Evolutionary conservation across 768 basidiomycete genomes (phyloP), one percentile per base, ranked within the genome.

Genomic region (Auriscalpium orientale): DNA sequence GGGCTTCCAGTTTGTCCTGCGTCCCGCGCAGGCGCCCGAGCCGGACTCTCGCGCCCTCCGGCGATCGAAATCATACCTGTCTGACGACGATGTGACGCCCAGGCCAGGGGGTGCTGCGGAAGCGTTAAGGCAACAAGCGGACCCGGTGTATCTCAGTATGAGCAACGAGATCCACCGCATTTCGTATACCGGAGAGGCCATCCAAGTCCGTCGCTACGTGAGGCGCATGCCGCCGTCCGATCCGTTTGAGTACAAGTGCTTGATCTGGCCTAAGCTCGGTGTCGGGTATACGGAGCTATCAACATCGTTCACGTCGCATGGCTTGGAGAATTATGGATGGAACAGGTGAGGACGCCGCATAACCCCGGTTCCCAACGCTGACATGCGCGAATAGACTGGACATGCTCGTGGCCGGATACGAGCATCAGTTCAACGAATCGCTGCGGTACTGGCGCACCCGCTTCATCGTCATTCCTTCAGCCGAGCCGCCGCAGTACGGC

Each of bases 131-230:
- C 77, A 78, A 0, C 79, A 84, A 43, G 70, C 69, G 40, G 82
- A 87, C 51, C 86, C 93, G 1, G 85, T 97, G 8, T 98, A 89
- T 72, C 77, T 98, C 53, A 91, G 91, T 62, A 94, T 95, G 82
- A 87, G 87, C 67, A 95, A 98, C 67, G 91, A 95, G 70, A 92
- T 98, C 45, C 95, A 98, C 69, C 79, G 88, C 22, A 85, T 99
- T 58, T 85, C 87, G 44, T 98, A 94, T 64, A 90, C 87, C 46
- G 89, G 90, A n/a, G 89, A 94, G 63, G 80, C 84, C 15, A 90
- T 98, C 57, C 87, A 92, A 64, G 92, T 98, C 16, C 80, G 86
- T 62, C 78, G 91, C 43, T 93, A 92, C 66, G 87, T 91, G 28
- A 80, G 93, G 22, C 79, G 87, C 60, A 78, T 86, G 77, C 79